Evolutionary conservation across 2,329 filamentous ascomycete genomes (phyloP).

Genomic region (Neonectria sp.): DNA sequence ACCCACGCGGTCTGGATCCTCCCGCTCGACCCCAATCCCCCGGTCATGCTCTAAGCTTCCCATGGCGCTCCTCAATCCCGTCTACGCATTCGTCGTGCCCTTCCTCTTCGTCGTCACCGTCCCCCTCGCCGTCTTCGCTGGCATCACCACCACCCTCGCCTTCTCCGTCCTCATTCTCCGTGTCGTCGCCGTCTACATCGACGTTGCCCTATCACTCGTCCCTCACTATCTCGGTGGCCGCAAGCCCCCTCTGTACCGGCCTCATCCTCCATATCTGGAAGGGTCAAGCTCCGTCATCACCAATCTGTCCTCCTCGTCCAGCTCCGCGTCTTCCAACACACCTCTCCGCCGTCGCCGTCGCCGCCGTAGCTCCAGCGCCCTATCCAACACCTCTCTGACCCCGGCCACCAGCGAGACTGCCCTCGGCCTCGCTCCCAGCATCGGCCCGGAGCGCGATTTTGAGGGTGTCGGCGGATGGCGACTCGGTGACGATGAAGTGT

Average conservation of each 20-base stretch:
- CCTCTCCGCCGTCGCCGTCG: constrained; percentile 47
- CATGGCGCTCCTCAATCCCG: constrained; percentile 69
- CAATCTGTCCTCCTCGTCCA: constrained; percentile 34
- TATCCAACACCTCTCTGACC: constrained; percentile 51
- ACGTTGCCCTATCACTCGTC: constrained; percentile 71
- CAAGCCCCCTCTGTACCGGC: constrained; percentile 49
- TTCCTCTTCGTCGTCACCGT: constrained; percentile 74
- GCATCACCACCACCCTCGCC: constrained; percentile 74
- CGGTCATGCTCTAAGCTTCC: constrained; percentile 40
- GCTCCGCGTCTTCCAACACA: constrained; percentile 38
- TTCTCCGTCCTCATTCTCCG: constrained; percentile 74
- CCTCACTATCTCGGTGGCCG: constrained; percentile 67
- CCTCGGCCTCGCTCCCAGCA: constrained; percentile 61
- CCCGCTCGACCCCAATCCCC: not conserved
- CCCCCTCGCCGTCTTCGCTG: constrained; percentile 74
- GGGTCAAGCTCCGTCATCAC: constrained; percentile 16
- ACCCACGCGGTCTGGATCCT: not conserved
- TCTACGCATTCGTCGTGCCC: constrained; percentile 72
- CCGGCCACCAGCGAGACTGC: constrained; percentile 54
- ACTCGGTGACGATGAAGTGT: constrained; percentile 62
- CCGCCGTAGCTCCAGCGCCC: constrained; percentile 54
- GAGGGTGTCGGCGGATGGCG: constrained; percentile 74
- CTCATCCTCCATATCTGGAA: constrained; percentile 28
- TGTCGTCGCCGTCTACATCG: constrained; percentile 74
- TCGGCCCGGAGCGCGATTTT: constrained; percentile 69